Conservation (phyloP, 257 asterid genomes). For the Lavandula angustifolia region DNA sequence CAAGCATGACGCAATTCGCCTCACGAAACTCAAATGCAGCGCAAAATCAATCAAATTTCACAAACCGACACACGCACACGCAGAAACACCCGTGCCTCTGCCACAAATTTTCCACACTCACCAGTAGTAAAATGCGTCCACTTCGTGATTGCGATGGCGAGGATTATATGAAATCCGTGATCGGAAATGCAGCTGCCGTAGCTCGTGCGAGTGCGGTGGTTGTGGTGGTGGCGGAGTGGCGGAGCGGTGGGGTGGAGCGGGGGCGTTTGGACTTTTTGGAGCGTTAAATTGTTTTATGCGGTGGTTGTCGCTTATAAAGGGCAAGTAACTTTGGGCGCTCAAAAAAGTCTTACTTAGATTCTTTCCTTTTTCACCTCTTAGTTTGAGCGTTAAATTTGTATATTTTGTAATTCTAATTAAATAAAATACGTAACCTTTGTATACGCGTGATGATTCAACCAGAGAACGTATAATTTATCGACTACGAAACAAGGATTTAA, state of each 20-base stretch:
- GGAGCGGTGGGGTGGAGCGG: constrained; percentile 5
- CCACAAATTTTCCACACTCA: constrained; percentile 25
- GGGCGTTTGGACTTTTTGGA: constrained; percentile 19
- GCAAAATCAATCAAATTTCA: constrained; percentile 33
- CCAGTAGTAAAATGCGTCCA: constrained; percentile 35
- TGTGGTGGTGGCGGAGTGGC: constrained; percentile 19
- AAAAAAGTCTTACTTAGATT: constrained; percentile 8
- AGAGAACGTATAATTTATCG: background rate
- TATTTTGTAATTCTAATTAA: background rate
- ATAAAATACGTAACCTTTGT: too few relatives aligned
- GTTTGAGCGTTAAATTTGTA: too few relatives aligned
- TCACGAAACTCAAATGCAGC: constrained; percentile 20
- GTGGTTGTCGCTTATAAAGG: constrained; percentile 46
- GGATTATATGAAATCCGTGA: constrained; percentile 28
- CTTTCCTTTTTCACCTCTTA: background rate
- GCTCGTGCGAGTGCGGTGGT: constrained; percentile 30
- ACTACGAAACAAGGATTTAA: too few relatives aligned
- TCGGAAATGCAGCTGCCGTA: constrained; percentile 20
- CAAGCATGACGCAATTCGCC: constrained; percentile 42
- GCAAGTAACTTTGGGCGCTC: constrained; percentile 48
- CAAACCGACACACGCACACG: background rate
- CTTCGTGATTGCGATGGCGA: constrained; percentile 20
- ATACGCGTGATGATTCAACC: background rate
- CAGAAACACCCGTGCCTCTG: constrained; percentile 5
- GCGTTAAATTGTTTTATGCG: constrained; percentile 36